phyloP scores from a whole-genome alignment of 495 filamentous ascomycete genomes.

The Bathelium albidoporum region DNA sequence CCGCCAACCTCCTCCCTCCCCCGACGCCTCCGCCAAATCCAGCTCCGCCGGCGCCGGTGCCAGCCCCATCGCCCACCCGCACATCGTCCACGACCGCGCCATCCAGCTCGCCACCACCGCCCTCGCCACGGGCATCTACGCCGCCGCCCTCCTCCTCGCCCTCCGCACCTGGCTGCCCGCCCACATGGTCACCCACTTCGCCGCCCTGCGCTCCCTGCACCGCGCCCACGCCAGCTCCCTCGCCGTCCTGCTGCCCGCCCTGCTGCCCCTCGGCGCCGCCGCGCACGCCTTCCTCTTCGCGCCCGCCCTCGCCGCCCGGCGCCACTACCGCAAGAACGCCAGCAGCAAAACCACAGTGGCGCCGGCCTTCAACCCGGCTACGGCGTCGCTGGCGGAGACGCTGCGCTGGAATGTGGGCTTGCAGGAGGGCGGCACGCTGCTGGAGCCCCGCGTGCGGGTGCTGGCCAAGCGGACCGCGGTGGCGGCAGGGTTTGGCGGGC shows the following conservation, averaged over 20 bases:
- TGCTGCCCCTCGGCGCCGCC: constrained; percentile 58
- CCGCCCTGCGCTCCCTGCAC: constrained; percentile 52
- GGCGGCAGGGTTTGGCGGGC: constrained; percentile 44
- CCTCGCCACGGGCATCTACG: constrained; percentile 58
- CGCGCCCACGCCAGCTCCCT: constrained; percentile 49
- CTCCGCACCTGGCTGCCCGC: constrained; percentile 55
- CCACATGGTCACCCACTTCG: constrained; percentile 59
- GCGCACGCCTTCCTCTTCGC: constrained; percentile 66
- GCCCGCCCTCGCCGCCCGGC: constrained; percentile 38
- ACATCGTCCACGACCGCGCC: constrained; percentile 54
- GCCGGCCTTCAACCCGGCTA: constrained; percentile 41
- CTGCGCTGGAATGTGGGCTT: constrained; percentile 48
- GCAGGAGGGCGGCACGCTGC: constrained; percentile 32
- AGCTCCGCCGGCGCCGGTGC: no score
- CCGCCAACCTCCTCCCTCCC: constrained; percentile 36
- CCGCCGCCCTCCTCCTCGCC: constrained; percentile 51
- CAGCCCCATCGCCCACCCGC: constrained; percentile 41
- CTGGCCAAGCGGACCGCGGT: constrained; percentile 52
- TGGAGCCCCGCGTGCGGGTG: constrained; percentile 50
- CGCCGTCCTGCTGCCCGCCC: constrained; percentile 37
- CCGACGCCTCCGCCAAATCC: constrained; percentile 29
- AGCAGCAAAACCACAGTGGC: constrained; percentile 22
- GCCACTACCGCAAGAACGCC: constrained; percentile 11
- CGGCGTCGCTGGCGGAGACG: constrained; percentile 48
- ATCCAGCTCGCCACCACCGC: constrained; percentile 54